Evolutionary conservation across 768 basidiomycete species (phyloP).

Genomic region (Sarcodon sp.): DNA sequence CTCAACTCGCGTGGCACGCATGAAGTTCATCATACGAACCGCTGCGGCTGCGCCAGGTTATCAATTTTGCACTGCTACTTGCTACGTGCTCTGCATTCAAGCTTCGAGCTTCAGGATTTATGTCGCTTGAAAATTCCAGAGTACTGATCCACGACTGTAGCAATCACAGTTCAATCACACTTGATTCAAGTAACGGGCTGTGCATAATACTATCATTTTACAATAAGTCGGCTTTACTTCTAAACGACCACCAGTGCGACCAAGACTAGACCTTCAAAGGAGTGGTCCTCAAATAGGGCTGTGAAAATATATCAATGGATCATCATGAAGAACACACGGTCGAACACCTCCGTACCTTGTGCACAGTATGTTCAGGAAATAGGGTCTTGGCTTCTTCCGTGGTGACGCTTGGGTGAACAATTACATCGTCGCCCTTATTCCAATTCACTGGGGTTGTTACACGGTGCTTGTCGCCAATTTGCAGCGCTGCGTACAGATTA

Average conservation of each 20-base stretch:
- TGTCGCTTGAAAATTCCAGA: too few species aligned
- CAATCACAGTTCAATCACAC: too few species aligned
- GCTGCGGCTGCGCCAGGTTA: too few species aligned
- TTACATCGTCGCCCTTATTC: slow-evolving; percentile 88
- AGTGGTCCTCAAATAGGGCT: slow-evolving; percentile 87
- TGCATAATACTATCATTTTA: too few species aligned
- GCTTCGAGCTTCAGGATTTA: too few species aligned
- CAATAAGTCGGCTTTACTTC: too few species aligned
- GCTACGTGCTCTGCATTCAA: too few species aligned
- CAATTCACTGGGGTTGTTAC: slow-evolving; percentile 93
- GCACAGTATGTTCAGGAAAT: slow-evolving; percentile 74
- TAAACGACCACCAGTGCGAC: too few species aligned
- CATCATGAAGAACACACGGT: neutral
- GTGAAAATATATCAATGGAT: slow-evolving; percentile 4
- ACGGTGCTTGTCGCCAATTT: slow-evolving; percentile 77
- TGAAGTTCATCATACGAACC: too few species aligned
- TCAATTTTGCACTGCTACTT: too few species aligned
- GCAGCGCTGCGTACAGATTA: slow-evolving; percentile 43
- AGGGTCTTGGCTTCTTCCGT: slow-evolving; percentile 85
- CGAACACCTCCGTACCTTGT: slow-evolving; percentile 45
- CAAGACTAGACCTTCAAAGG: slow-evolving; percentile 23
- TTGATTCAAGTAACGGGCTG: too few species aligned
- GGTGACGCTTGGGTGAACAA: slow-evolving; percentile 74
- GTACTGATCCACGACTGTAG: neutral
- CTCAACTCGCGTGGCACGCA: slow-evolving; percentile 10